These are phyloP conservation scores for Aspergillus wentii DNA, from an alignment of 495 filamentous ascomycete species.

Conservation along the genomic window DNA sequence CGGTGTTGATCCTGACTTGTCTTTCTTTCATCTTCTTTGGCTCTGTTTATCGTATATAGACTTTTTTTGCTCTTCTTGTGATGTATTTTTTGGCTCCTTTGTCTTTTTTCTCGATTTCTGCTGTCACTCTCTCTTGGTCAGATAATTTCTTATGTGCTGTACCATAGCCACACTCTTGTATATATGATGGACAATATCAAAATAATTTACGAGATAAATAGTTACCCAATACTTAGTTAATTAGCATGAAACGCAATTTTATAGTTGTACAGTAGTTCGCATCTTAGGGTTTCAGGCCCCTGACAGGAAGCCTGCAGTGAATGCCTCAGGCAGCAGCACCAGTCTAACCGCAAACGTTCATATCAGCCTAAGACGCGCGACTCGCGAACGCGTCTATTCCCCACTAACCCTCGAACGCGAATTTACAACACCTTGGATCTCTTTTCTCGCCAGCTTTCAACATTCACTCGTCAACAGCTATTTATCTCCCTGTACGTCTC, in stretches of 20 bases:
- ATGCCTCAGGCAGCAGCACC: constrained; percentile 21
- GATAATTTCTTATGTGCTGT: too few relatives aligned
- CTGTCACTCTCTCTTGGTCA: too few relatives aligned
- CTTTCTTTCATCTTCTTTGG: constrained; percentile 10
- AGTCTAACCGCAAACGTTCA: constrained; percentile 28
- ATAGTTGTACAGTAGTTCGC: constrained; percentile 1
- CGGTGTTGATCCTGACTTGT: constrained; percentile 23
- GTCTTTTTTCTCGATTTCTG: too few relatives aligned
- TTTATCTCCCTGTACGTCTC: constrained; percentile 1
- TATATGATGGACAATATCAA: too few relatives aligned
- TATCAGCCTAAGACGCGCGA: constrained; percentile 31
- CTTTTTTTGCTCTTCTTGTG: constrained; percentile 1
- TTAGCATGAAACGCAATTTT: too few relatives aligned
- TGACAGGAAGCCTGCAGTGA: neutral
- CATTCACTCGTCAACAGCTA: neutral
- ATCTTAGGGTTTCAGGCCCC: too few relatives aligned
- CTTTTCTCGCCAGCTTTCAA: neutral
- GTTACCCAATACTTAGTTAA: too few relatives aligned
- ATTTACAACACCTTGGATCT: too few relatives aligned
- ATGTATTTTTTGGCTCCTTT: constrained; percentile 4
- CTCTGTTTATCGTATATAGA: constrained; percentile 6
- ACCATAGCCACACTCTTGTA: too few relatives aligned
- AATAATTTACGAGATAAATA: too few relatives aligned
- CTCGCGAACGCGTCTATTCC: constrained; percentile 23
- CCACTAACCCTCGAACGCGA: constrained; percentile 33